phyloP scores from a whole-genome alignment of 2,329 filamentous ascomycete species.

The Ceratocystis huliohia region DNA sequence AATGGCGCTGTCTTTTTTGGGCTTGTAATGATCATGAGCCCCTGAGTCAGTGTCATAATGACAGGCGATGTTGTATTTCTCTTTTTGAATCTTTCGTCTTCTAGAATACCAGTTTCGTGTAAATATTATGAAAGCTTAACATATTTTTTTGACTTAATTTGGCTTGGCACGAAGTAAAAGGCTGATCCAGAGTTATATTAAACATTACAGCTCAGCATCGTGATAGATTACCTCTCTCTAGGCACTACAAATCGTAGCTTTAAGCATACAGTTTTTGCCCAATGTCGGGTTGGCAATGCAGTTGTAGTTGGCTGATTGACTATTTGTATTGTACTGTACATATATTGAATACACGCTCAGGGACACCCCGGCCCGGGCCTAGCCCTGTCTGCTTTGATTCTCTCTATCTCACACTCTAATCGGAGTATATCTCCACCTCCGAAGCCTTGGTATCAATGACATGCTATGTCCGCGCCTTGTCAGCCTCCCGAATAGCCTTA shows the following conservation, averaged over 20 bases:
- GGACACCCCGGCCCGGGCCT: neutral
- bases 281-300: too few species aligned
- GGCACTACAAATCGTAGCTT: too few species aligned
- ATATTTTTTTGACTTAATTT: neutral
- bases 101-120: slow-evolving; percentile 5
- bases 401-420: neutral
- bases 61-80: neutral
- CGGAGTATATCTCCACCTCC: neutral
- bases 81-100: neutral
- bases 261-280: too few species aligned
- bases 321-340: slow-evolving; percentile 18
- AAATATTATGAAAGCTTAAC: neutral
- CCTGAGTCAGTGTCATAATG: neutral
- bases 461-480: slow-evolving; percentile 38
- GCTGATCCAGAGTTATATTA: neutral
- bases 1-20: neutral
- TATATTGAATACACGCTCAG: slow-evolving; percentile 20
- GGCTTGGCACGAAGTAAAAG: neutral
- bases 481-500: slow-evolving; percentile 38
- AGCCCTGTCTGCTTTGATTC: slow-evolving; percentile 3
- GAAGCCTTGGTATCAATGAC: neutral
- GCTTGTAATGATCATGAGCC: slow-evolving; percentile 4
- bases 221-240: too few species aligned
- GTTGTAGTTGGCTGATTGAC: too few species aligned
- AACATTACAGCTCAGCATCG: too few species aligned